phyloP scores from a whole-genome alignment of 441 rosid genomes.

The Euphorbia schlechtendalii region DNA sequence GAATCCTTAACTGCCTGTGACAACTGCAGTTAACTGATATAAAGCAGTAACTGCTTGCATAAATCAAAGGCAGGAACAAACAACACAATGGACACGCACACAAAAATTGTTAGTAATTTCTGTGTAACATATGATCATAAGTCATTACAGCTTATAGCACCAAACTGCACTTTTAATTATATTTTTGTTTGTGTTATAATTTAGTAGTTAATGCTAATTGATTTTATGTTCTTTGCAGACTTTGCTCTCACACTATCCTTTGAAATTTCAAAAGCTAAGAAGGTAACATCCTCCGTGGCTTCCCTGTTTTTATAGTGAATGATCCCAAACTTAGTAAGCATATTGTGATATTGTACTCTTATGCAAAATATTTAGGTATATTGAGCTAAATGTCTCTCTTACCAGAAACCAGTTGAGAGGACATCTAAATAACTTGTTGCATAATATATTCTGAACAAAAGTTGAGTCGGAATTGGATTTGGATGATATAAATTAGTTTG shows the following conservation, averaged over 20 bases:
- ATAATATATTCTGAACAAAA: neutral
- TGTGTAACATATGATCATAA: neutral
- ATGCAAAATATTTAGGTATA: neutral
- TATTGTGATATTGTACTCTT: neutral
- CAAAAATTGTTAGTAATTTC: neutral
- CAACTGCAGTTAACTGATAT: neutral
- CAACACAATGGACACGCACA: neutral
- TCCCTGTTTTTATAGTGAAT: neutral
- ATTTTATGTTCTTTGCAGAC: conserved; percentile 39
- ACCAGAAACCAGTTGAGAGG: neutral
- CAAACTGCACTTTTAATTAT: neutral
- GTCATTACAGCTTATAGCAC: neutral
- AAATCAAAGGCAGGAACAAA: neutral
- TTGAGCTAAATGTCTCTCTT: neutral
- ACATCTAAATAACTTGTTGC: neutral
- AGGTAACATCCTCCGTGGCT: conserved; percentile 33
- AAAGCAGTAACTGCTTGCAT: neutral
- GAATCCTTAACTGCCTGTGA: neutral
- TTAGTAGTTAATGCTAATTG: neutral
- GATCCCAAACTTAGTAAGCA: neutral
- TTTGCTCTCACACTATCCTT: conserved; percentile 54
- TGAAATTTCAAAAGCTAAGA: conserved; percentile 59
- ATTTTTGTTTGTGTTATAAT: neutral
- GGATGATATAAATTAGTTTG: neutral
- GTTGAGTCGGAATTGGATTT: neutral